Evolutionary conservation across 1,284 basidiomycete species (phyloP), one percentile per base, ranked within the genome.

Genomic region (Cutaneotrichosporon spelunceum): DNA sequence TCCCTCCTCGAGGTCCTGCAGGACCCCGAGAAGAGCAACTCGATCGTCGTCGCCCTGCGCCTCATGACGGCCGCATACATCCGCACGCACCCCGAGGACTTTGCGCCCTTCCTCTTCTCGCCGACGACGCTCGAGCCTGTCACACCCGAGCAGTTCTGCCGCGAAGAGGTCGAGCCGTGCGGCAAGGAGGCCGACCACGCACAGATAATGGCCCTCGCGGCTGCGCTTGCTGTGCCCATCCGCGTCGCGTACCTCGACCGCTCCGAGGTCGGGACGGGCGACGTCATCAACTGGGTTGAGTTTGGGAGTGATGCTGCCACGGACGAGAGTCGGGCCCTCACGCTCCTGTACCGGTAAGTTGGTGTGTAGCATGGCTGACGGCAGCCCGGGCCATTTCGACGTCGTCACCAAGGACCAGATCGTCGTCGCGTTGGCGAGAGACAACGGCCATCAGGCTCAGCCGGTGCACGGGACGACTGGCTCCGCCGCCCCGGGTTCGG

Each of bases 121-220:
- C 88, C 88, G 0, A 86, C 88, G 45, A 84, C 85, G 0, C 85
- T 84, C 39, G 83, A 86, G 53, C 82, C 77, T 3, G 82, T 90
- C 70, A 79, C 81, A 2, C 80, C 86, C 6, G 81, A 83, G 8
- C 82, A 84, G 11, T 94, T 93, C 76, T 92, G 90, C 72, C 83
- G 86, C 67, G 81, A 83, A 52, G 86, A 88, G 65, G 91, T 94
- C 30, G 90, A 93, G 66, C 86, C 89, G 1, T 82, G 86, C 53
- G 88, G 89, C 16, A 88, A 87, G 72, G 91, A 94, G 81, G 91
- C 91, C 86, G 92, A 94, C 68, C 87, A 94, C 68, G 86, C 90
- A 23, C 89, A 92, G 71, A 89, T 94, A 66, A 85, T 85, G 60
- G 91, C 91, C 0, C 81, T 95, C 8, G 84, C 87, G 14, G 82